Conservation (phyloP, 2,329 filamentous ascomycete genomes). For the Colletotrichum acutatum region DNA sequence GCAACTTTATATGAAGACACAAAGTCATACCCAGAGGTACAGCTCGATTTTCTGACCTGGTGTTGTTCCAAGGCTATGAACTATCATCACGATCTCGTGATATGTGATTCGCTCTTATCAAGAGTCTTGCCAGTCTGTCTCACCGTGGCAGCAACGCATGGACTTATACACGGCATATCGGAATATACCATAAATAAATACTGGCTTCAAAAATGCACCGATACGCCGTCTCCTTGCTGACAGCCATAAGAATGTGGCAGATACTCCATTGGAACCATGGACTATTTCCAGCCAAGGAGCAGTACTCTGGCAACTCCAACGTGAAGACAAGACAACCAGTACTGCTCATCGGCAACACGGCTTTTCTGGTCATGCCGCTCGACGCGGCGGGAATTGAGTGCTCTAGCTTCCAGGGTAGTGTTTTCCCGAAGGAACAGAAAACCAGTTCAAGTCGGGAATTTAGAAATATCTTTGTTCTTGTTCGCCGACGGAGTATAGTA, state of each 20-base stretch:
- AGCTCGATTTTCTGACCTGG: not conserved
- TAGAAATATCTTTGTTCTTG: not conserved
- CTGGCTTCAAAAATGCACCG: too few relatives aligned
- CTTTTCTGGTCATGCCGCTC: conserved; percentile 52
- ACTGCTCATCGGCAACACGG: conserved; percentile 51
- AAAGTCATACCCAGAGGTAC: too few relatives aligned
- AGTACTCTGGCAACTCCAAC: conserved; percentile 45
- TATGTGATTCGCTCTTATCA: conserved; percentile 42
- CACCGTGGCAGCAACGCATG: too few relatives aligned
- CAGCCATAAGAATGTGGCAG: too few relatives aligned
- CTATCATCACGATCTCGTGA: conserved; percentile 41
- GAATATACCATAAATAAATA: conserved; percentile 14
- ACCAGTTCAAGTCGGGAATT: conserved; percentile 45
- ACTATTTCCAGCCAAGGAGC: conserved; percentile 46
- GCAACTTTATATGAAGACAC: not conserved
- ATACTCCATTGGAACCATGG: conserved; percentile 37
- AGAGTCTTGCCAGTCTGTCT: not conserved
- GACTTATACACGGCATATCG: too few relatives aligned
- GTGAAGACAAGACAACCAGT: conserved; percentile 47
- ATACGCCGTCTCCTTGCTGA: too few relatives aligned
- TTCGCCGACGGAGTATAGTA: not conserved
- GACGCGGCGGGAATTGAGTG: conserved; percentile 50
- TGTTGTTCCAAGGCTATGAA: conserved; percentile 37
- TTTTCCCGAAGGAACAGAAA: conserved; percentile 45
- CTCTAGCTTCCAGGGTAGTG: conserved; percentile 48